phyloP scores from a whole-genome alignment of 441 rosid genomes.

The Iberis amara region DNA sequence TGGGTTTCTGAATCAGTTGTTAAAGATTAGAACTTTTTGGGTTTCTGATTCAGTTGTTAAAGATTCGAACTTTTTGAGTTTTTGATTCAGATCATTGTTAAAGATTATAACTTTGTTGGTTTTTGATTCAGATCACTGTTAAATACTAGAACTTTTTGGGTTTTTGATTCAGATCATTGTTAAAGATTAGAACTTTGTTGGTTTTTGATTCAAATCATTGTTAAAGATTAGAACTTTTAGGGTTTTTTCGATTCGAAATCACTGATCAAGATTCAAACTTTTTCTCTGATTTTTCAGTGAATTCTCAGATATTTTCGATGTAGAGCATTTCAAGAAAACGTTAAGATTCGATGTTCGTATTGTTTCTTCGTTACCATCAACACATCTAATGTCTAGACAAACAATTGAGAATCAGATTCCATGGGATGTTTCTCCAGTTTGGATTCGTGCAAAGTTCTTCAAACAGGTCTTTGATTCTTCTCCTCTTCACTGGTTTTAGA shows the following conservation, averaged over 20 bases:
- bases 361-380: conserved; percentile 67
- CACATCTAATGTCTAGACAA: conserved; percentile 60
- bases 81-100: background rate
- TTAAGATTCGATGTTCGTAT: conserved; percentile 56
- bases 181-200: background rate
- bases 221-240: no score
- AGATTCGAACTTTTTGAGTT: background rate
- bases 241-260: background rate
- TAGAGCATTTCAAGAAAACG: conserved; percentile 65
- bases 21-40: background rate
- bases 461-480: conserved; percentile 37
- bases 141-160: no score
- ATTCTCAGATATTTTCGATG: conserved; percentile 61
- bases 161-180: background rate
- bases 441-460: conserved; percentile 68
- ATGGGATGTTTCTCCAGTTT: conserved; percentile 52
- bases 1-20: background rate
- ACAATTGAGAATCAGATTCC: conserved; percentile 56
- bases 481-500: background rate
- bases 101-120: background rate
- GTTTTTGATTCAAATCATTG: no score
- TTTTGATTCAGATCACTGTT: no score
- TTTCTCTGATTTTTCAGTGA: conserved; percentile 40
- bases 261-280: background rate
- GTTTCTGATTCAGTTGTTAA: no score